A percentile compares a stretch with the other conserved stretches of the same genome.
Conservation (phyloP, 2,329 filamentous ascomycete species). For the Bertia moriformis region DNA sequence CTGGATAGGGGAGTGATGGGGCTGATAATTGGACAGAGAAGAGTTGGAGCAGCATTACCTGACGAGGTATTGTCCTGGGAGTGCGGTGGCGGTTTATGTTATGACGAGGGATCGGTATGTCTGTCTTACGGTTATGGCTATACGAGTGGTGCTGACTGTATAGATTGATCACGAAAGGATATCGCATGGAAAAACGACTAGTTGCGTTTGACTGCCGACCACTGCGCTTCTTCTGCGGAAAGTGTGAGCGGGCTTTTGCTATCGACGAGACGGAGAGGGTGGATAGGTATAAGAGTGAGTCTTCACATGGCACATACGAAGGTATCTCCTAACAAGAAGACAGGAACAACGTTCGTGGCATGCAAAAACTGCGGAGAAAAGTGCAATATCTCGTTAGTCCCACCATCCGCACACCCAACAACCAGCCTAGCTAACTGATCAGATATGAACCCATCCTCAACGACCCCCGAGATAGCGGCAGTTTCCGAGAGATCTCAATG, state of each 20-base stretch:
- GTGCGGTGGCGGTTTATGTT: constrained; percentile 13
- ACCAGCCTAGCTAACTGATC: constrained; percentile 4
- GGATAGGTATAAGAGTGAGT: too few relatives aligned
- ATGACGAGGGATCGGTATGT: constrained; percentile 14
- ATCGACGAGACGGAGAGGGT: constrained; percentile 8
- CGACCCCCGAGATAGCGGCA: neutral
- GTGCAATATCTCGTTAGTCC: constrained; percentile 6
- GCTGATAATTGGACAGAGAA: constrained; percentile 5
- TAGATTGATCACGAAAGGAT: constrained; percentile 14
- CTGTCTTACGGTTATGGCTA: neutral
- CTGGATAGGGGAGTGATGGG: too few relatives aligned
- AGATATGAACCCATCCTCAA: neutral
- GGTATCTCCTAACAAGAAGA: constrained; percentile 9
- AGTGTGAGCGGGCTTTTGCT: constrained; percentile 11
- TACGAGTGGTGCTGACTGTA: neutral
- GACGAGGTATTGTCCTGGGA: constrained; percentile 12
- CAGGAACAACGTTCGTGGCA: constrained; percentile 2
- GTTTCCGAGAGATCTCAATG: neutral
- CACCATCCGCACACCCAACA: constrained; percentile 8
- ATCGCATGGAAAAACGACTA: constrained; percentile 13
- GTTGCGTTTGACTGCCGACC: constrained; percentile 11
- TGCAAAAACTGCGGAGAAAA: constrained; percentile 5
- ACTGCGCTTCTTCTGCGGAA: constrained; percentile 11
- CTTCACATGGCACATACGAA: too few relatives aligned
- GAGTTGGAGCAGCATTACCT: constrained; percentile 13